A percentile compares a stretch with the other conserved stretches of the same genome.
Evolutionary conservation across 2,329 filamentous ascomycete species (phyloP).

Genomic region (Xylariaceae sp.): DNA sequence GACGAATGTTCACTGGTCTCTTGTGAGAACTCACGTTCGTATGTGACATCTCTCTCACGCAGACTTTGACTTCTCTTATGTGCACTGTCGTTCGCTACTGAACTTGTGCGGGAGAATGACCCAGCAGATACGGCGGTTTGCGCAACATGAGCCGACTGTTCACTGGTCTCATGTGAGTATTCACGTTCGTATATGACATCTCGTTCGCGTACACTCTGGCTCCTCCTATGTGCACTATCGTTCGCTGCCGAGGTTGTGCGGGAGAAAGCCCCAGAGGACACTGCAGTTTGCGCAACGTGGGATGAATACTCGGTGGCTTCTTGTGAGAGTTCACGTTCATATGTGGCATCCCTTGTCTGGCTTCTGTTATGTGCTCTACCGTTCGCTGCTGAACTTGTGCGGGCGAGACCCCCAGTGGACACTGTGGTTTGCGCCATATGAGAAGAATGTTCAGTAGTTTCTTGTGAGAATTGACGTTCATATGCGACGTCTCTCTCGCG

Average conservation of each 20-base stretch:
- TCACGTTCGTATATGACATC: conserved; percentile 20
- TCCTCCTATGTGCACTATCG: too few relatives aligned
- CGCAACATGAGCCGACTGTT: conserved; percentile 21
- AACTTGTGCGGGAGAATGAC: conserved; percentile 30
- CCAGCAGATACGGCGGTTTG: conserved; percentile 29
- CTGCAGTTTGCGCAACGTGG: too few relatives aligned
- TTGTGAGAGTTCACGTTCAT: too few relatives aligned
- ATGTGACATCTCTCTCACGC: conserved; percentile 50
- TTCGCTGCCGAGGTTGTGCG: too few relatives aligned
- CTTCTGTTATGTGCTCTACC: too few relatives aligned
- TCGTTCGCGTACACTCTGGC: conserved; percentile 44
- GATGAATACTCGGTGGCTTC: too few relatives aligned
- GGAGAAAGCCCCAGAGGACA: too few relatives aligned
- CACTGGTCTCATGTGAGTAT: conserved; percentile 31
- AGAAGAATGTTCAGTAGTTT: too few relatives aligned
- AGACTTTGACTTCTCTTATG: conserved; percentile 55
- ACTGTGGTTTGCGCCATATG: too few relatives aligned
- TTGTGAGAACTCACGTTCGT: conserved; percentile 36
- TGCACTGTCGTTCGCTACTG: conserved; percentile 27
- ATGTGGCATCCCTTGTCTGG: too few relatives aligned
- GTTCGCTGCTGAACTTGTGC: too few relatives aligned
- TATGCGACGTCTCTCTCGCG: conserved; percentile 51
- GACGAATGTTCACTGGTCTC: conserved; percentile 28
- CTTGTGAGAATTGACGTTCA: conserved; percentile 24
- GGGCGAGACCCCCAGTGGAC: too few relatives aligned